phyloP scores from a whole-genome alignment of 2,329 filamentous ascomycete genomes.

The Hypomyces rosellus region DNA sequence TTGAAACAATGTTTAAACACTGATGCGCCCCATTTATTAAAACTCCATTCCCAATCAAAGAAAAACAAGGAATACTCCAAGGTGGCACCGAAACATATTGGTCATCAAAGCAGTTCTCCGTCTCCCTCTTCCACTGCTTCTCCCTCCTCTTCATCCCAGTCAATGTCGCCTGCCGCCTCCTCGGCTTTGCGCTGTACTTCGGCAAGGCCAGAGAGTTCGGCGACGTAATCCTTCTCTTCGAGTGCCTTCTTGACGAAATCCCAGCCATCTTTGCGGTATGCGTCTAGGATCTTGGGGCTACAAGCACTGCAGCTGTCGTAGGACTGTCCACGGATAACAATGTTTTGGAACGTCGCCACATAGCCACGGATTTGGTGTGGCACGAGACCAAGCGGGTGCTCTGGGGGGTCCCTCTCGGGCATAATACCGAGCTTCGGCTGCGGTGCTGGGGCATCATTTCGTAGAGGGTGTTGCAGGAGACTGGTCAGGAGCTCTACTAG shows the following conservation, averaged over 20 bases:
- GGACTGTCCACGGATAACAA: constrained; percentile 65
- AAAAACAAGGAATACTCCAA: not conserved
- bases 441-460: constrained; percentile 56
- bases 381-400: constrained; percentile 61
- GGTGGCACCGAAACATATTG: too few relatives aligned
- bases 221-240: constrained; percentile 69
- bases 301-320: constrained; percentile 81
- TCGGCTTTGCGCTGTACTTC: constrained; percentile 61
- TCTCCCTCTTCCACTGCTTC: constrained; percentile 44
- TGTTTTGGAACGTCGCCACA: constrained; percentile 65
- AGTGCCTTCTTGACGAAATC: constrained; percentile 69
- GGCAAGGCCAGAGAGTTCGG: constrained; percentile 66
- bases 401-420: constrained; percentile 49
- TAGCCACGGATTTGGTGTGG: constrained; percentile 79
- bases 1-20: not conserved
- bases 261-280: constrained; percentile 65
- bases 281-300: constrained; percentile 60
- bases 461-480: constrained; percentile 76
- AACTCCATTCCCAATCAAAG: not conserved
- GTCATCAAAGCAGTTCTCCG: constrained; percentile 41
- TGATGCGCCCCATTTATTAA: constrained; percentile 1
- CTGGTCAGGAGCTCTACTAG: constrained; percentile 87
- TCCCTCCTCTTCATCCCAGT: constrained; percentile 51
- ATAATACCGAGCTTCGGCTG: constrained; percentile 30
- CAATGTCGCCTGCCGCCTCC: constrained; percentile 45